Evolutionary conservation across 1,284 basidiomycete species (phyloP).

Genomic region (Polyporus tsugae): DNA sequence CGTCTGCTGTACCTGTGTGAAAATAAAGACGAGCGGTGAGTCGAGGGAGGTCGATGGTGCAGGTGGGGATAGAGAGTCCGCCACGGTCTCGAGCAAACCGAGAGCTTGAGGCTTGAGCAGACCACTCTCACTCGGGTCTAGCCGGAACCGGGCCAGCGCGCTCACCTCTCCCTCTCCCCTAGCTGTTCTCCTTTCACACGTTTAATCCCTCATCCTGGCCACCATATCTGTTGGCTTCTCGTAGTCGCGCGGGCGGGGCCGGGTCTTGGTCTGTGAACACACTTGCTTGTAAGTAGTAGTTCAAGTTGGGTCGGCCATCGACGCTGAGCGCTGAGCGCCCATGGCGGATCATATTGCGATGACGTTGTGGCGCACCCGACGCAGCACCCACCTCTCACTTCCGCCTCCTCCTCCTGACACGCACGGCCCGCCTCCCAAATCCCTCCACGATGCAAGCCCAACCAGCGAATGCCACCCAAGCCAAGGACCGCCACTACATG

Average conservation of each 20-base stretch:
- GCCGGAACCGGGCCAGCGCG: no score
- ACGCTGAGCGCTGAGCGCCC: no score
- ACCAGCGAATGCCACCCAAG: slow-evolving; percentile 69
- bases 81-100: slow-evolving; percentile 19
- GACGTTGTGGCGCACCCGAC: no score
- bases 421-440: background rate
- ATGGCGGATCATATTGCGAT: no score
- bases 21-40: slow-evolving; percentile 2
- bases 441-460: slow-evolving; percentile 36
- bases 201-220: background rate
- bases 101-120: slow-evolving; percentile 13
- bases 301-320: no score
- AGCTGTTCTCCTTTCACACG: background rate
- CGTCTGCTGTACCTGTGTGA: background rate
- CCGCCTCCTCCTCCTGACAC: slow-evolving; percentile 4
- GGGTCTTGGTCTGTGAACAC: no score
- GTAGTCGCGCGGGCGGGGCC: no score
- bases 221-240: no score
- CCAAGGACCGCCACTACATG: slow-evolving; percentile 76
- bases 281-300: no score
- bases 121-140: background rate
- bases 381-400: background rate
- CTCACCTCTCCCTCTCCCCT: no score
- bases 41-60: background rate
- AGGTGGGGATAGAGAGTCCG: slow-evolving; percentile 1